Evolutionary conservation across 2,329 filamentous ascomycete genomes (phyloP).

Genomic region (Fusarium nurragi): DNA sequence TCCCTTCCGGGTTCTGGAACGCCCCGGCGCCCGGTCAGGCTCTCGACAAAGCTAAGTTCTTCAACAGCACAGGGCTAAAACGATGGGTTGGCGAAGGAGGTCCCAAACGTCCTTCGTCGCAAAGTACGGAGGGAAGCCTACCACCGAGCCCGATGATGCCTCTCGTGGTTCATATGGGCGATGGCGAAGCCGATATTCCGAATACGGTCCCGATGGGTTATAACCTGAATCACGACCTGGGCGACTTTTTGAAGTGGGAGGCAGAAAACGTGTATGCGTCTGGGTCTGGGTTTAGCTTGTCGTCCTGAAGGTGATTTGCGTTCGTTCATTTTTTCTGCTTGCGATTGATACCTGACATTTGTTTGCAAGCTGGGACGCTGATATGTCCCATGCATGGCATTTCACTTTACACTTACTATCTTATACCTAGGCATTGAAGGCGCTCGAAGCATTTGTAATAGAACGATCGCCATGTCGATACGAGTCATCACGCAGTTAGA

Average conservation of each 20-base stretch:
- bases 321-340: background rate
- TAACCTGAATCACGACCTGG: slow-evolving; percentile 67
- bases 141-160: slow-evolving; percentile 62
- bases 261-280: slow-evolving; percentile 58
- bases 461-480: slow-evolving; percentile 18
- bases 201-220: slow-evolving; percentile 65
- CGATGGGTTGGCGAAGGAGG: slow-evolving; percentile 52
- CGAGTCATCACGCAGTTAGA: slow-evolving; percentile 29
- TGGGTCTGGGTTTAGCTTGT: slow-evolving; percentile 40
- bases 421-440: slow-evolving; percentile 30
- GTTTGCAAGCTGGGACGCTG: slow-evolving; percentile 5
- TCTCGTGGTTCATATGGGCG: slow-evolving; percentile 54
- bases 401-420: slow-evolving; percentile 5
- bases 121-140: slow-evolving; percentile 51
- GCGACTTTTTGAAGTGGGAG: slow-evolving; percentile 68
- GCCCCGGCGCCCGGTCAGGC: slow-evolving; percentile 32
- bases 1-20: slow-evolving; percentile 49
- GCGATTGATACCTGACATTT: slow-evolving; percentile 5
- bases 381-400: slow-evolving; percentile 11
- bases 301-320: slow-evolving; percentile 14
- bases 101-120: slow-evolving; percentile 45
- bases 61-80: slow-evolving; percentile 45
- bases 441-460: slow-evolving; percentile 26
- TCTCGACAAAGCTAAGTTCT: slow-evolving; percentile 49
- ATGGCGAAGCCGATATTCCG: slow-evolving; percentile 46